Conservation (phyloP, 129 eudicot genomes). For the Scalesia atractyloides region DNA sequence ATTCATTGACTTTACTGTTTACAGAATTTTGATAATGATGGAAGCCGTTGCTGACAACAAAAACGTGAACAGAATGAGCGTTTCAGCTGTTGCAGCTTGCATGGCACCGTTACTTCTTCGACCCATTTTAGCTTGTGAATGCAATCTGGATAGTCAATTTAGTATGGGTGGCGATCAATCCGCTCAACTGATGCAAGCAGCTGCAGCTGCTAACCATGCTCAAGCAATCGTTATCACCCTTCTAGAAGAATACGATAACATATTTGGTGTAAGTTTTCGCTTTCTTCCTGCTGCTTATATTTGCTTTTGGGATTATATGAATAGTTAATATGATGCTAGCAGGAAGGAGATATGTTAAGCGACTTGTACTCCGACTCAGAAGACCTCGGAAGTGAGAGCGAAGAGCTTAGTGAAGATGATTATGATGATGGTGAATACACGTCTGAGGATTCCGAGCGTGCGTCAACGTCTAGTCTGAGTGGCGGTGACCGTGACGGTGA, state of each 20-base stretch:
- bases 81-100: conserved; percentile 99
- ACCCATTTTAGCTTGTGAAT: conserved; percentile 94
- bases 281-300: neutral
- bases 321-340: conserved; percentile 16
- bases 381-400: conserved; percentile 81
- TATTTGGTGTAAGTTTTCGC: conserved; percentile 74
- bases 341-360: conserved; percentile 68
- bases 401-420: conserved; percentile 71
- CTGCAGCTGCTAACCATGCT: conserved; percentile 99
- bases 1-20: conserved; percentile 17
- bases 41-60: conserved; percentile 68
- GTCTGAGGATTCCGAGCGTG: conserved; percentile 51
- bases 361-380: conserved; percentile 83
- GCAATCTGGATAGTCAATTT: conserved; percentile 71
- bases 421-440: conserved; percentile 40
- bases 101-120: conserved; percentile 99
- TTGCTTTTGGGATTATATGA: conserved; percentile 20
- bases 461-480: conserved; percentile 47
- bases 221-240: conserved; percentile 86
- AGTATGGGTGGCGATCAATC: conserved; percentile 86
- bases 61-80: conserved; percentile 79
- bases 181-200: conserved; percentile 96
- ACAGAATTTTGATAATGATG: conserved; percentile 92
- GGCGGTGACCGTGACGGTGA: conserved; percentile 30
- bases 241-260: conserved; percentile 83